These are phyloP conservation scores for Tremella yokohamensis DNA, from an alignment of 768 basidiomycete species.

Conservation along the genomic window DNA sequence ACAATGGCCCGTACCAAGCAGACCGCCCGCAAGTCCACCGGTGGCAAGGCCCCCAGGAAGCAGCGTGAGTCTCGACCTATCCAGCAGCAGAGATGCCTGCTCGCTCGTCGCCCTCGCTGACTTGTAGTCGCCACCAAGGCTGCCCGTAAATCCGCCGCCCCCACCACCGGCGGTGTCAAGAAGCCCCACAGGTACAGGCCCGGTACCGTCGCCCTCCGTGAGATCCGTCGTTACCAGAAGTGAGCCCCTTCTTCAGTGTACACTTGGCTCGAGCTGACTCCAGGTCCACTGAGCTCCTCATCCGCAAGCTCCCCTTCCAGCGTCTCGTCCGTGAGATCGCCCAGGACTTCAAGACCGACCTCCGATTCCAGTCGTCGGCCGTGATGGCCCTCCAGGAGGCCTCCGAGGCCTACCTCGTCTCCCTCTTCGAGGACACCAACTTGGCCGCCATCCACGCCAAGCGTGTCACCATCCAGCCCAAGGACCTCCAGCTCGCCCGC, in stretches of 20 bases:
- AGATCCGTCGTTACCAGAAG: constrained; percentile 58
- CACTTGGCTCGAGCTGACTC: neutral
- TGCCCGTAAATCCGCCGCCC: constrained; percentile 49
- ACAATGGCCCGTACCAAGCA: constrained; percentile 58
- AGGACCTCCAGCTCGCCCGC: constrained; percentile 54
- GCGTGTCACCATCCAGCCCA: constrained; percentile 69
- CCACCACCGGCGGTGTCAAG: constrained; percentile 64
- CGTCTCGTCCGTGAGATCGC: constrained; percentile 74
- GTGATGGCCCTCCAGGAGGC: constrained; percentile 59
- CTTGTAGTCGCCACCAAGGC: constrained; percentile 50
- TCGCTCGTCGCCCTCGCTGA: constrained; percentile 10
- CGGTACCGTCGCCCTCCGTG: constrained; percentile 72
- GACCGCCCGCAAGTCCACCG: constrained; percentile 83
- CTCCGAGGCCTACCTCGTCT: constrained; percentile 68
- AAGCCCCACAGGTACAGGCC: constrained; percentile 78
- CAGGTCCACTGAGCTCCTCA: constrained; percentile 58
- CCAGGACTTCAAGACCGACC: constrained; percentile 79
- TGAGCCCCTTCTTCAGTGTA: constrained; percentile 27
- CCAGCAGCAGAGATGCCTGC: neutral
- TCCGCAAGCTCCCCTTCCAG: constrained; percentile 62
- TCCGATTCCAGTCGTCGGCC: constrained; percentile 63
- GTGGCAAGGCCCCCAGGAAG: constrained; percentile 59
- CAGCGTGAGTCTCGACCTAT: constrained; percentile 31
- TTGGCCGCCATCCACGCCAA: constrained; percentile 57
- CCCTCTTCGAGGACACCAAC: constrained; percentile 64